phyloP scores from a whole-genome alignment of 148 eudicot species.

The Silene conica region DNA sequence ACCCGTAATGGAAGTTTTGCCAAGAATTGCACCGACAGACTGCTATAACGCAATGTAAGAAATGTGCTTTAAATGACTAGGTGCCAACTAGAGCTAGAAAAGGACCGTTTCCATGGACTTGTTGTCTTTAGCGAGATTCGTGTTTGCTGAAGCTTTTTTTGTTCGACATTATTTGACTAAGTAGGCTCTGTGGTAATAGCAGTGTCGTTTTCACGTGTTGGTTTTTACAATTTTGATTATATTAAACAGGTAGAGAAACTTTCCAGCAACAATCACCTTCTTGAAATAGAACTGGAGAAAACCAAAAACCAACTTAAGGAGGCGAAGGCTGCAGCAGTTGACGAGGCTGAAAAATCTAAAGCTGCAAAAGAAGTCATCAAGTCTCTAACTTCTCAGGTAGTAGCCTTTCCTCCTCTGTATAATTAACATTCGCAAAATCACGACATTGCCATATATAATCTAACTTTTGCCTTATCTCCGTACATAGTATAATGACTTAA shows the following conservation, averaged over 20 bases:
- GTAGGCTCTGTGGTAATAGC: neutral
- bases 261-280: conserved; percentile 47
- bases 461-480: too few relatives aligned
- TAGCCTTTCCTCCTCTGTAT: conserved; percentile 21
- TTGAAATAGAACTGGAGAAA: conserved; percentile 66
- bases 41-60: too few relatives aligned
- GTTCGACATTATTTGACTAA: neutral
- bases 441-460: neutral
- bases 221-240: neutral
- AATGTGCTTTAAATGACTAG: too few relatives aligned
- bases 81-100: too few relatives aligned
- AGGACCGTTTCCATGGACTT: too few relatives aligned
- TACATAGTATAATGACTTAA: too few relatives aligned
- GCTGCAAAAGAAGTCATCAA: conserved; percentile 88
- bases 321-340: conserved; percentile 53
- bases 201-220: neutral
- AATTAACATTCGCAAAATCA: neutral
- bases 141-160: neutral
- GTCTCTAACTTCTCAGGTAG: conserved; percentile 85
- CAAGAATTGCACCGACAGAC: too few relatives aligned
- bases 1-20: too few relatives aligned
- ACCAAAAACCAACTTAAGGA: conserved; percentile 58
- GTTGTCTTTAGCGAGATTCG: neutral
- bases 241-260: conserved; percentile 60
- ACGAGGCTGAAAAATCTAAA: conserved; percentile 77